A percentile compares a stretch with the other conserved stretches of the same genome.
Evolutionary conservation across 1,139 yeast species (phyloP).

Genomic region (Blastobotrys elegans): DNA sequence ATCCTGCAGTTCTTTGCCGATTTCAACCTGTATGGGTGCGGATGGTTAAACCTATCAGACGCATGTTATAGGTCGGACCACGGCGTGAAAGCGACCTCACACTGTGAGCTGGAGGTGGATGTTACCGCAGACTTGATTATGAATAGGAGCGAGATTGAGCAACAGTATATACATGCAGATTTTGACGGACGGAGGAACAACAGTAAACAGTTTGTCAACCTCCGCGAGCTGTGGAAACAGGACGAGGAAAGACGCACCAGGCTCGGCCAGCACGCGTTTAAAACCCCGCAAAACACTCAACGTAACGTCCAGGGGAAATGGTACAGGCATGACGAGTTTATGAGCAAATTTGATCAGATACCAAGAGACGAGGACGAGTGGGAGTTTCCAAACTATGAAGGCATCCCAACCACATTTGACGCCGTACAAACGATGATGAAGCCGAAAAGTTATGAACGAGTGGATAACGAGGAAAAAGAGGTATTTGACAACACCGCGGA

Average conservation of each 20-base stretch:
- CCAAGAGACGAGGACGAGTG: not conserved
- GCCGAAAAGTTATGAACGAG: not conserved
- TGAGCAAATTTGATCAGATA: not conserved
- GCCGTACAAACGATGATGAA: slow-evolving; percentile 15
- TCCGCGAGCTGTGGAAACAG: slow-evolving; percentile 59
- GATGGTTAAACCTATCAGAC: slow-evolving; percentile 50
- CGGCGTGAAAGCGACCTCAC: slow-evolving; percentile 49
- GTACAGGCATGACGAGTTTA: slow-evolving; percentile 6
- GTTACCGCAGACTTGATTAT: slow-evolving; percentile 51
- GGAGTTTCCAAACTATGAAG: not conserved
- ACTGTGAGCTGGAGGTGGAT: slow-evolving; percentile 66
- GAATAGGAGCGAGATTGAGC: slow-evolving; percentile 41
- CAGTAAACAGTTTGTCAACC: slow-evolving; percentile 47
- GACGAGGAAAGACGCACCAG: slow-evolving; percentile 48
- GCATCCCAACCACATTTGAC: slow-evolving; percentile 27
- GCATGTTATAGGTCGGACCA: slow-evolving; percentile 17
- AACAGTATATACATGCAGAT: not conserved
- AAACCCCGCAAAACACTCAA: slow-evolving; percentile 7
- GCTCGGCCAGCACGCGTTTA: slow-evolving; percentile 2
- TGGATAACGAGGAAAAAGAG: not conserved
- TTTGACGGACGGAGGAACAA: not conserved
- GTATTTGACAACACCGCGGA: not conserved
- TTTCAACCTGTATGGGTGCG: slow-evolving; percentile 79
- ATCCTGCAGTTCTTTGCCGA: slow-evolving; percentile 75
- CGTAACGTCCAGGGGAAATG: not conserved